These are phyloP conservation scores for Volvox africanus DNA, from an alignment of 139 green algal species.

Conservation along the genomic window DNA sequence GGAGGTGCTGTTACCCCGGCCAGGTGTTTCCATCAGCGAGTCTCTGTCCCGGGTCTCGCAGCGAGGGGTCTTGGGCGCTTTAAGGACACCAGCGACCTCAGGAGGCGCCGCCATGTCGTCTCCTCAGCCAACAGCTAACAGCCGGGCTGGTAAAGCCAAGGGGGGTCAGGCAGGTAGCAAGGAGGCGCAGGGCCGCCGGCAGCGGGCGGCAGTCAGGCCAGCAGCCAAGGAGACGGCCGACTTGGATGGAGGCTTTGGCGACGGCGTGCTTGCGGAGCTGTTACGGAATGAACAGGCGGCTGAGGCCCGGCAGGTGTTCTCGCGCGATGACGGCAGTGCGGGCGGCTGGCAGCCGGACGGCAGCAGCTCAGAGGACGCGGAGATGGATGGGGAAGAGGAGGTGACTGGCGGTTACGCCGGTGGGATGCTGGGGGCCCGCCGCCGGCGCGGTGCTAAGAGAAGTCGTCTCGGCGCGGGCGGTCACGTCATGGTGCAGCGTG, in stretches of 20 bases:
- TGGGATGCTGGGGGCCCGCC: not conserved
- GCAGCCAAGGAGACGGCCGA: too few species aligned
- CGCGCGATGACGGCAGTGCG: not conserved
- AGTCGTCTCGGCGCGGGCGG: too few species aligned
- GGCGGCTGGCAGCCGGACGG: not conserved
- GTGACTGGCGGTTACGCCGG: not conserved
- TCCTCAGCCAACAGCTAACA: too few species aligned
- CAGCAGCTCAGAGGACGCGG: not conserved
- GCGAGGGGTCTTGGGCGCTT: too few species aligned
- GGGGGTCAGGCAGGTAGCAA: not conserved
- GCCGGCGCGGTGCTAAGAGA: too few species aligned
- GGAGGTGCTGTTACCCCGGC: too few species aligned
- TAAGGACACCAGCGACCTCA: too few species aligned
- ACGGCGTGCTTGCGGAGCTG: not conserved
- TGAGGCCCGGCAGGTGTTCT: not conserved
- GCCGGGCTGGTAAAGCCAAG: not conserved
- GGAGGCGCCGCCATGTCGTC: too few species aligned
- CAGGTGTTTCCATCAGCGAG: too few species aligned
- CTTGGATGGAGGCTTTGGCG: not conserved
- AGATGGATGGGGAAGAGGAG: constrained; percentile 14
- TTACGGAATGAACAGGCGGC: not conserved
- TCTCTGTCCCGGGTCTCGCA: too few species aligned
- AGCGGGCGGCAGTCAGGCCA: not conserved
- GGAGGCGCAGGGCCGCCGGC: not conserved
- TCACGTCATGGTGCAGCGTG: too few species aligned